Percentiles rank a stretch among this genome's conserved stretches.
phyloP scores from a whole-genome alignment of 371 early-diverging fungal species.

The Mortierella sp. region DNA sequence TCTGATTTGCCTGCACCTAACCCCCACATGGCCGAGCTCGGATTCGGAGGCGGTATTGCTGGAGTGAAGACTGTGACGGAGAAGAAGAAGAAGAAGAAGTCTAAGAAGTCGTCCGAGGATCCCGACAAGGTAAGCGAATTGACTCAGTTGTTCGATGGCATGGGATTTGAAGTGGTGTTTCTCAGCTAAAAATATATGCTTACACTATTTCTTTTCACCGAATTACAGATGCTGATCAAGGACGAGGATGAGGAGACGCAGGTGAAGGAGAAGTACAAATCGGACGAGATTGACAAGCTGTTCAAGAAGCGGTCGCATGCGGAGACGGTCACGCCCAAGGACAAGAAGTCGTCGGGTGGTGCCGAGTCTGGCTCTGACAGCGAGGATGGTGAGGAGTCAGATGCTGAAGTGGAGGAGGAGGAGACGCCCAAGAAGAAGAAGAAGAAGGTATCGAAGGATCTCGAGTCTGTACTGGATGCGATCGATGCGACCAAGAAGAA shows the following conservation, averaged over 20 bases:
- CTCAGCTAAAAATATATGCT: too few species aligned
- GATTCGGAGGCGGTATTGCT: constrained; percentile 61
- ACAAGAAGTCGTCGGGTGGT: constrained; percentile 14
- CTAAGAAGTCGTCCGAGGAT: constrained; percentile 58
- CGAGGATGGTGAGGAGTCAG: constrained; percentile 27
- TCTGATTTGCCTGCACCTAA: constrained; percentile 50
- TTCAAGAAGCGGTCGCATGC: constrained; percentile 59
- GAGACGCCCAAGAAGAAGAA: constrained; percentile 49
- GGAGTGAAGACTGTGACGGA: constrained; percentile 54
- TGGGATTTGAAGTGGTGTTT: too few species aligned
- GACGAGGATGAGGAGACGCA: constrained; percentile 43
- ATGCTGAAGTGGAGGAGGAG: constrained; percentile 40
- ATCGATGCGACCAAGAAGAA: constrained; percentile 64
- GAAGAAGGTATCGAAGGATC: constrained; percentile 56
- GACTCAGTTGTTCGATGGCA: too few species aligned
- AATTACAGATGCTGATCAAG: constrained; percentile 31
- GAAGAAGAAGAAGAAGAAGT: constrained; percentile 59
- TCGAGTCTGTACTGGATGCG: constrained; percentile 58
- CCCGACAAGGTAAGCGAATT: constrained; percentile 54
- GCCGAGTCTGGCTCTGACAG: constrained; percentile 30
- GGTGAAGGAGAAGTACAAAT: constrained; percentile 52
- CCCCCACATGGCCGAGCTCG: constrained; percentile 65
- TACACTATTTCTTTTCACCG: not conserved
- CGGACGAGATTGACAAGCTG: constrained; percentile 64
- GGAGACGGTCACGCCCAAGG: constrained; percentile 20